Evolutionary conservation across 768 basidiomycete species (phyloP), one percentile per base, ranked within the genome.

Genomic region (Hygrophorus russula): DNA sequence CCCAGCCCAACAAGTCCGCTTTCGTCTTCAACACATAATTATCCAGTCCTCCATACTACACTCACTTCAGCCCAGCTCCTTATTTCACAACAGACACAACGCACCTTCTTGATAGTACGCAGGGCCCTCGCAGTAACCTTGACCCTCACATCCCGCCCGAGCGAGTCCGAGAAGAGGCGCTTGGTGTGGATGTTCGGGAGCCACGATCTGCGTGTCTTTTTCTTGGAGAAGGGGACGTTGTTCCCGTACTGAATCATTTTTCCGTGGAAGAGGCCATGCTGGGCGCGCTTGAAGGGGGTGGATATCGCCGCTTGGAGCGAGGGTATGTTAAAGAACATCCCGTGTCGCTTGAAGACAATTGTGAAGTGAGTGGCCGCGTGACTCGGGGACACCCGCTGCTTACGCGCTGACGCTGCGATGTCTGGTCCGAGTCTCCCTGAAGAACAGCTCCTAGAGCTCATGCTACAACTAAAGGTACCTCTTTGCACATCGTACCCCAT

Each of bases 171-270:
- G 49, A 65, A 72, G 36, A 91, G 52, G 1, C 78, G 74, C 60
- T 91, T 90, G 40, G 67, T 65, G 51, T 91, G 88, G 17, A 90
- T 71, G 61, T 93, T 93, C 29, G 90, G 90, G 9, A 89, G 67
- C 90, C 90, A 93, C 35, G 82, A 74, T 32, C 90, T 70, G 39
- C 84, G 80, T 18, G 91, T 91, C 66, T 91, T 92, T 58, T 82
- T 74, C 57, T 82, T 81, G 17, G 89, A 91, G 60, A 88, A 82
- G 0, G 90, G 88, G 38, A 92, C 87, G 56, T 82, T 91, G 69
- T 92, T 91, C 18, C 90, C 90, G 51, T 78, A 78, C 53, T 79
- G 80, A 53, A 80, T 86, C 43, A 66, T 75, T 57, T 80, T 82
- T 12, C 88, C 88, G 43, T 89, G 85, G 56, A 84, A 91, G 1